A percentile compares a stretch with the other conserved stretches of the same genome.
Evolutionary conservation across 2,329 filamentous ascomycete species (phyloP).

Genomic region (Aspergillus tamarii): DNA sequence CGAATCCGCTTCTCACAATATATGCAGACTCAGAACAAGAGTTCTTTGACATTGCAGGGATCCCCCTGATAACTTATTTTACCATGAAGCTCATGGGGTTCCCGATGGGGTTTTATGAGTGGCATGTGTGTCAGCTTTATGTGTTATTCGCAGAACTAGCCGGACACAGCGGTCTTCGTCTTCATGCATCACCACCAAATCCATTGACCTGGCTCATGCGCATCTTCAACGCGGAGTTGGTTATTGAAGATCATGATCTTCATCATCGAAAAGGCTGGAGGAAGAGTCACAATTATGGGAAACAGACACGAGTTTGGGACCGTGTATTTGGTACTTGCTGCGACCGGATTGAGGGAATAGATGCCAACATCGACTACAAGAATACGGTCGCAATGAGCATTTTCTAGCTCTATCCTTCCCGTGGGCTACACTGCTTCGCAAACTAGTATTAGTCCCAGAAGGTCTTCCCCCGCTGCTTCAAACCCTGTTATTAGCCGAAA

Average conservation of each 20-base stretch:
- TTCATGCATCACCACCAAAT: slow-evolving; percentile 37
- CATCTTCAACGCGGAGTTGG: slow-evolving; percentile 38
- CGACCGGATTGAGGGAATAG: slow-evolving; percentile 37
- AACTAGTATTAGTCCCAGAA: too few species aligned
- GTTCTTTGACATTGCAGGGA: slow-evolving; percentile 43
- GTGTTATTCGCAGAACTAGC: slow-evolving; percentile 35
- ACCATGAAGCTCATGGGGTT: slow-evolving; percentile 38
- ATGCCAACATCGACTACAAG: slow-evolving; percentile 33
- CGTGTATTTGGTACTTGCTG: slow-evolving; percentile 34
- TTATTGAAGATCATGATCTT: slow-evolving; percentile 46
- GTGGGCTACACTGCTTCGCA: too few species aligned
- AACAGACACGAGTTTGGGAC: slow-evolving; percentile 41
- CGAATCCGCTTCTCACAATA: slow-evolving; percentile 42
- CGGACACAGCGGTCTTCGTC: slow-evolving; percentile 22
- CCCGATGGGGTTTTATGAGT: slow-evolving; percentile 50
- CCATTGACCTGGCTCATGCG: slow-evolving; percentile 37
- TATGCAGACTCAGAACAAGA: slow-evolving; percentile 48
- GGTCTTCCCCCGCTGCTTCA: accelerated
- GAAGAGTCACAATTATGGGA: slow-evolving; percentile 17
- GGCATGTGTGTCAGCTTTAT: slow-evolving; percentile 49
- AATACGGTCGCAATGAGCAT: slow-evolving; percentile 8
- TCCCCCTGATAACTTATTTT: slow-evolving; percentile 43
- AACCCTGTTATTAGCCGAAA: too few species aligned
- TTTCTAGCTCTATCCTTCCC: neutral
- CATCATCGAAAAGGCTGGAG: slow-evolving; percentile 41